phyloP scores from a whole-genome alignment of 2,329 filamentous ascomycete genomes.

The Anthostomella pinea region DNA sequence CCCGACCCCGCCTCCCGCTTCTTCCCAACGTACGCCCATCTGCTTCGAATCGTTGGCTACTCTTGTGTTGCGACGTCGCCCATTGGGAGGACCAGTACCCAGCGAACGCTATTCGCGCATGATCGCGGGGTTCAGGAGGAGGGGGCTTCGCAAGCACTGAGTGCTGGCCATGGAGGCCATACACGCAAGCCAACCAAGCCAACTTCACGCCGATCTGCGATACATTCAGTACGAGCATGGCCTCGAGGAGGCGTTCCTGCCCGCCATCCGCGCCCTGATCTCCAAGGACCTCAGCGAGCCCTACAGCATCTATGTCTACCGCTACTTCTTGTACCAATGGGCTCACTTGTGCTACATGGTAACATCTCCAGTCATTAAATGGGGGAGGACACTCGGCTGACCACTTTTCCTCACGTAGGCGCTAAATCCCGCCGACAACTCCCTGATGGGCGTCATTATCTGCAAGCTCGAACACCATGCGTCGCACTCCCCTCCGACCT shows the following conservation, averaged over 20 bases:
- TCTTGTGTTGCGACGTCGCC: too few species aligned
- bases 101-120: too few species aligned
- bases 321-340: constrained; percentile 98
- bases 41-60: too few species aligned
- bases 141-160: too few species aligned
- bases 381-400: too few species aligned
- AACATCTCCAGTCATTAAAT: too few species aligned
- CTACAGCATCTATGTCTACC: constrained; percentile 98
- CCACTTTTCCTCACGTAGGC: too few species aligned
- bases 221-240: constrained; percentile 63
- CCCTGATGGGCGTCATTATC: constrained; percentile 84
- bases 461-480: constrained; percentile 92
- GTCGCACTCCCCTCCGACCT: constrained; percentile 68
- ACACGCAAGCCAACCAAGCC: constrained; percentile 21
- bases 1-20: too few species aligned
- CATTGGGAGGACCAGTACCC: too few species aligned
- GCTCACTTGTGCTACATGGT: constrained; percentile 96
- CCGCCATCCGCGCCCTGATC: constrained; percentile 87
- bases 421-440: constrained; percentile 55
- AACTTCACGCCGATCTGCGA: constrained; percentile 46
- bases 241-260: constrained; percentile 65
- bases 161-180: constrained; percentile 38
- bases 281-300: constrained; percentile 96
- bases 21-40: too few species aligned
- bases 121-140: too few species aligned